Evolutionary conservation across 176 grass and related monocot genomes (phyloP).

Genomic region (Bothriochloa decipiens): DNA sequence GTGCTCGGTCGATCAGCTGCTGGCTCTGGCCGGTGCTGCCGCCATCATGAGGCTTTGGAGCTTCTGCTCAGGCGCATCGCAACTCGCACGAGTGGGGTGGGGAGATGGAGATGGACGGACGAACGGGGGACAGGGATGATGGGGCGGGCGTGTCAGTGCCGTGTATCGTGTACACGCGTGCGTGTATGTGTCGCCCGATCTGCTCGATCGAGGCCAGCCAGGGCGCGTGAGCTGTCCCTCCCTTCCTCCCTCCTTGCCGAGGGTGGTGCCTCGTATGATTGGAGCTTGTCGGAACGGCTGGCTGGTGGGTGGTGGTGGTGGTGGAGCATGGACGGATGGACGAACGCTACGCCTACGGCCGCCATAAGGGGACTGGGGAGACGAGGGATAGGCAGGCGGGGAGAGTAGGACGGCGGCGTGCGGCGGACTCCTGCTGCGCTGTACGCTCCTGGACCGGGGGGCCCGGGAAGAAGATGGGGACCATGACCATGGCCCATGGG

Average conservation of each 20-base stretch:
- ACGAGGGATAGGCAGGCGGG: neutral
- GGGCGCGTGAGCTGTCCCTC: conserved; percentile 26
- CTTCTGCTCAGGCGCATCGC: neutral
- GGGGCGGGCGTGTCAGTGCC: neutral
- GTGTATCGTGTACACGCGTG: neutral
- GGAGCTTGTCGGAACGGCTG: conserved; percentile 19
- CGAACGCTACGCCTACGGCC: neutral
- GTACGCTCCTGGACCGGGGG: neutral
- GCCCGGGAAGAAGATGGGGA: neutral
- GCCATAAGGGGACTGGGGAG: neutral
- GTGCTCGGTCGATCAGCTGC: conserved; percentile 33
- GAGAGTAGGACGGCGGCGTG: neutral
- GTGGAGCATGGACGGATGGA: neutral
- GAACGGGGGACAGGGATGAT: conserved; percentile 35
- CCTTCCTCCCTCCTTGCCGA: neutral
- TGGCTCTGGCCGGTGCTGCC: neutral
- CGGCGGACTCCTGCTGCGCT: neutral
- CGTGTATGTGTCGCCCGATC: neutral
- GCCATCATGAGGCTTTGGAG: conserved; percentile 37
- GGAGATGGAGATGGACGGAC: neutral
- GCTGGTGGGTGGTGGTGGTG: neutral
- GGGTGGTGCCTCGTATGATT: conserved; percentile 41
- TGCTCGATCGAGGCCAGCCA: neutral
- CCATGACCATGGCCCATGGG: neutral
- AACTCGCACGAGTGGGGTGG: conserved; percentile 27